Percentiles rank a stretch among this genome's conserved stretches.
Conservation (phyloP, 2,329 filamentous ascomycete genomes). For the Botrytis pseudocinerea region DNA sequence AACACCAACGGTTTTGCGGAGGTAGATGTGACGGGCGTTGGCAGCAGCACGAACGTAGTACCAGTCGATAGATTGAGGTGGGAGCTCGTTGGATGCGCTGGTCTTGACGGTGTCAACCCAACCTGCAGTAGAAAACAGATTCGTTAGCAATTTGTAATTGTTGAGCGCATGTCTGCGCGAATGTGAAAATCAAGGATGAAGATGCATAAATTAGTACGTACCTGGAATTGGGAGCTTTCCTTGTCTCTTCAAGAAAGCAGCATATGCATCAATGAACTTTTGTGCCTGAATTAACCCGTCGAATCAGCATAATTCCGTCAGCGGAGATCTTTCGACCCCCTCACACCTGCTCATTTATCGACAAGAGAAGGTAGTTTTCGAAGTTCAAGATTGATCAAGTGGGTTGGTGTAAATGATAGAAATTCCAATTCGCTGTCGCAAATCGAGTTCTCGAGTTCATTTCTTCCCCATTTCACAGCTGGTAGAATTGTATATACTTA, state of each 20-base stretch:
- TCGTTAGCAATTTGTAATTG: conserved; percentile 19
- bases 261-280: conserved; percentile 85
- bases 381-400: conserved; percentile 27
- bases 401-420: conserved; percentile 13
- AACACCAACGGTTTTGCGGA: conserved; percentile 98
- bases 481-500: conserved; percentile 52
- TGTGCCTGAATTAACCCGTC: conserved; percentile 62
- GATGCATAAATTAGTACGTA: conserved; percentile 48
- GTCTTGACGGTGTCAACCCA: conserved; percentile 99
- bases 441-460: conserved; percentile 24
- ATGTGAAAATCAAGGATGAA: not conserved
- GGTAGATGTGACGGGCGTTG: conserved; percentile 97
- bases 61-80: conserved; percentile 98
- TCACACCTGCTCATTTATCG: conserved; percentile 63
- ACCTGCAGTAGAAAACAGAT: conserved; percentile 54
- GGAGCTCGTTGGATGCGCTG: conserved; percentile 92
- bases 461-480: conserved; percentile 26
- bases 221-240: conserved; percentile 89
- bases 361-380: conserved; percentile 27
- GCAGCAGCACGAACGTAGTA: conserved; percentile 88
- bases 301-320: conserved; percentile 73
- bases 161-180: not conserved
- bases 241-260: conserved; percentile 90
- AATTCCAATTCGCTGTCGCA: conserved; percentile 25
- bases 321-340: conserved; percentile 71